A percentile compares a stretch with the other conserved stretches of the same genome.
Conservation (phyloP, 306 rosid genomes). For the Coriaria nepalensis region DNA sequence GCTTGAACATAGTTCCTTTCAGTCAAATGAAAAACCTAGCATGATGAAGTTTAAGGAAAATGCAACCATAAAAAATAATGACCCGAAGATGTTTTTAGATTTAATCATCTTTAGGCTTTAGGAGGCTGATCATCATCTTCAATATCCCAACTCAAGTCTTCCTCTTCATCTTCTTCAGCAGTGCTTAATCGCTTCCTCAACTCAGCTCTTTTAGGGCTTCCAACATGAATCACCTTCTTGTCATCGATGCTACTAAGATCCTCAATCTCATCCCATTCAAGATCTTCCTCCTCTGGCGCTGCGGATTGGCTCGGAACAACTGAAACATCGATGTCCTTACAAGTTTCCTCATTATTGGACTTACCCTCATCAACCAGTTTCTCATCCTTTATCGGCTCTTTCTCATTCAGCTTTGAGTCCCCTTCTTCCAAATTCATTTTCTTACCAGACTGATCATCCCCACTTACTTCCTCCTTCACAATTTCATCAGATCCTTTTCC, state of each 20-base stretch:
- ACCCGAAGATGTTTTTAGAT: neutral
- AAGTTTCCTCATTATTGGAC: slow-evolving; percentile 24
- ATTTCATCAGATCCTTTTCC: slow-evolving; percentile 10
- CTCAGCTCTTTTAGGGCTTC: slow-evolving; percentile 29
- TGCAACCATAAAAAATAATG: neutral
- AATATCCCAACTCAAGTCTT: slow-evolving; percentile 82
- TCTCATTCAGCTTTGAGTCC: slow-evolving; percentile 25
- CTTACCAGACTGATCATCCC: slow-evolving; percentile 16
- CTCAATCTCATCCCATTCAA: slow-evolving; percentile 91
- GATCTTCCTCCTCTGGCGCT: slow-evolving; percentile 49
- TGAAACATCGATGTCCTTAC: slow-evolving; percentile 21
- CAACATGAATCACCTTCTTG: slow-evolving; percentile 30
- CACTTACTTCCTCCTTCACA: slow-evolving; percentile 15
- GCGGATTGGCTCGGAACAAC: slow-evolving; percentile 25
- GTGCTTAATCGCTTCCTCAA: slow-evolving; percentile 47
- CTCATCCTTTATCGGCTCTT: slow-evolving; percentile 23
- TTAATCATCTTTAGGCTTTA: slow-evolving; percentile 24
- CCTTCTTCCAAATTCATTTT: slow-evolving; percentile 14
- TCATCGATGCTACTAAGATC: slow-evolving; percentile 68
- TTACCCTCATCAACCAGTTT: slow-evolving; percentile 17
- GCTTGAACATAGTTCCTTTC: slow-evolving; percentile 9
- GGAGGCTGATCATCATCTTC: slow-evolving; percentile 56
- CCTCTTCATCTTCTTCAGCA: slow-evolving; percentile 77
- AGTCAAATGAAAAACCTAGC: neutral
- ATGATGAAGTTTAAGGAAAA: neutral